These are phyloP conservation scores for Trametes villosa DNA, from an alignment of 768 basidiomycete genomes.

Conservation along the genomic window DNA sequence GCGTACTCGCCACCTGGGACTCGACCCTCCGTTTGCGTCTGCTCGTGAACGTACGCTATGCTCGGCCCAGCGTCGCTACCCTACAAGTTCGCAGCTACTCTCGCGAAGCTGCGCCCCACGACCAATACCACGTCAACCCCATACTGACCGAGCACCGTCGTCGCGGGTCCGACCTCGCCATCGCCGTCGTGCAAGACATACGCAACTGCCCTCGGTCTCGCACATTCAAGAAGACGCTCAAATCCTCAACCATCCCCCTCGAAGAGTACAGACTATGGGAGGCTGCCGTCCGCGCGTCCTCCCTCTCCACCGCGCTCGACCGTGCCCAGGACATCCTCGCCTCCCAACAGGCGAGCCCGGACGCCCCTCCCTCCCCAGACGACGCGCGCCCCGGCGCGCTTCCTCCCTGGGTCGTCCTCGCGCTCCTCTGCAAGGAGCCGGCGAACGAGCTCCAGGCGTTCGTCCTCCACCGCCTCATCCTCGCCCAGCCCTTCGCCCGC, in stretches of 20 bases:
- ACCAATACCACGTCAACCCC: too few relatives aligned
- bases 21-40: too few relatives aligned
- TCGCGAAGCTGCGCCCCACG: background rate
- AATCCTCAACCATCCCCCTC: background rate
- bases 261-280: conserved; percentile 15
- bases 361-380: background rate
- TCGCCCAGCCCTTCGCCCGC: conserved; percentile 41
- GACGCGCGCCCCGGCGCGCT: background rate
- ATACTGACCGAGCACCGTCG: too few relatives aligned
- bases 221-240: background rate
- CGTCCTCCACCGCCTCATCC: conserved; percentile 47
- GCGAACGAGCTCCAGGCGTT: conserved; percentile 49
- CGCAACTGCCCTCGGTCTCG: background rate
- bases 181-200: background rate
- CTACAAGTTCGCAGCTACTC: background rate
- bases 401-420: conserved; percentile 62
- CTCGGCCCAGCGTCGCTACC: conserved; percentile 1
- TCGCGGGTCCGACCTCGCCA: too few relatives aligned
- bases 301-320: conserved; percentile 9
- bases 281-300: background rate
- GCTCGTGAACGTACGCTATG: too few relatives aligned
- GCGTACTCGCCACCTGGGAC: too few relatives aligned
- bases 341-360: background rate
- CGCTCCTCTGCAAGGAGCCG: conserved; percentile 51
- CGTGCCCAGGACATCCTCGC: background rate